Conservation (phyloP, 176 grass and related monocot species). For the Oryza coarctata region DNA sequence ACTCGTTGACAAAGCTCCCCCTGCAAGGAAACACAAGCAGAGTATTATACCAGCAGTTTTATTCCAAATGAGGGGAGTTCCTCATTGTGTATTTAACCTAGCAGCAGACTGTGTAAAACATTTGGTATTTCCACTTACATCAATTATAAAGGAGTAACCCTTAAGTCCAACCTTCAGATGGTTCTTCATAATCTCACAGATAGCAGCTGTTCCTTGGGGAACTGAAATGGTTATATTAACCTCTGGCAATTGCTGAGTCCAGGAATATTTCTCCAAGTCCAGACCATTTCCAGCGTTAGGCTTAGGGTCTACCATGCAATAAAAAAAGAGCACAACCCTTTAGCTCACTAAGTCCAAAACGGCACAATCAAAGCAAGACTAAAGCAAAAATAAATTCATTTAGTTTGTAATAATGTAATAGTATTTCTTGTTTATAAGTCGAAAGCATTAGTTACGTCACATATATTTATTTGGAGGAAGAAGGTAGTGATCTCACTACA, state of each 20-base stretch:
- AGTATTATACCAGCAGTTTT: background rate
- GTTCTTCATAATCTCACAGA: conserved; percentile 61
- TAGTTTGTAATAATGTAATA: background rate
- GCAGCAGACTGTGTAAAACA: background rate
- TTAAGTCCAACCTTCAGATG: conserved; percentile 61
- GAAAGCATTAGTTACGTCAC: background rate
- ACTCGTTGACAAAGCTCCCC: conserved; percentile 55
- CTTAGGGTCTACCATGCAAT: conserved; percentile 17
- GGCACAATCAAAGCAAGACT: background rate
- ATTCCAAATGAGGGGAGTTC: background rate
- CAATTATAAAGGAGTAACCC: conserved; percentile 46
- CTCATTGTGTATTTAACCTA: background rate
- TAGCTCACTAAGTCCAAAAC: background rate
- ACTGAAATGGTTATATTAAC: conserved; percentile 51
- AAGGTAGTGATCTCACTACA: background rate
- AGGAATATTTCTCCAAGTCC: conserved; percentile 67
- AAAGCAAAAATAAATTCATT: background rate
- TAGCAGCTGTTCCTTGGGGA: conserved; percentile 48
- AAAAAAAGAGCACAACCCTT: background rate
- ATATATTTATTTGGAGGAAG: background rate
- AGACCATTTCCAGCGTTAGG: conserved; percentile 59
- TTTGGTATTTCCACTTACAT: conserved; percentile 37
- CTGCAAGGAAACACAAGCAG: conserved; percentile 27
- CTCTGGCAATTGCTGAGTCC: conserved; percentile 57
- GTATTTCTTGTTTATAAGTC: background rate